phyloP scores from a whole-genome alignment of 179 eudicot species.

The Actinidia polygama region DNA sequence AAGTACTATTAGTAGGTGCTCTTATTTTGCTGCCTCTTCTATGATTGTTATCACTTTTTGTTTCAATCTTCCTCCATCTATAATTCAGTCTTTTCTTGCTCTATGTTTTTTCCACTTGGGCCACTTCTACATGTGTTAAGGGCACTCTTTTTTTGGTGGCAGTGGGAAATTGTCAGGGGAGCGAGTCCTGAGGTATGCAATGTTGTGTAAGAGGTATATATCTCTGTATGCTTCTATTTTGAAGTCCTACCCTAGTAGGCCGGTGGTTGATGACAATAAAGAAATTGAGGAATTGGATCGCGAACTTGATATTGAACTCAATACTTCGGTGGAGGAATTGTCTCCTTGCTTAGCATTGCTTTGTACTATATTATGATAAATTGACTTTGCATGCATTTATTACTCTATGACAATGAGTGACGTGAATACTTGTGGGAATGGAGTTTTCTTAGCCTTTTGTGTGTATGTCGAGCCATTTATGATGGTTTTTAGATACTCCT shows the following conservation, averaged over 20 bases:
- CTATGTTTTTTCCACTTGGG: not conserved
- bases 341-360: slow-evolving; percentile 9
- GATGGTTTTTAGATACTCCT: not conserved
- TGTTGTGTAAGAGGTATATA: slow-evolving; percentile 83
- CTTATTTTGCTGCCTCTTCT: too few species aligned
- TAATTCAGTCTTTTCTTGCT: too few species aligned
- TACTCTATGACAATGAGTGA: not conserved
- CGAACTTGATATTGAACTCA: slow-evolving; percentile 85
- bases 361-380: not conserved
- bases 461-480: not conserved
- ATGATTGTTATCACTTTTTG: too few species aligned
- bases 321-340: slow-evolving; percentile 94
- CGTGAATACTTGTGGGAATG: not conserved
- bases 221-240: slow-evolving; percentile 89
- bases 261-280: slow-evolving; percentile 68
- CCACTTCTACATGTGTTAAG: not conserved
- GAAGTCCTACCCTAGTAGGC: slow-evolving; percentile 69
- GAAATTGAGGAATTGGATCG: slow-evolving; percentile 83
- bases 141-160: slow-evolving; percentile 33
- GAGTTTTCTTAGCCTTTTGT: not conserved
- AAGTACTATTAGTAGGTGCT: not conserved
- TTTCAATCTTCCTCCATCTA: not conserved
- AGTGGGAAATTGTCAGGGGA: slow-evolving; percentile 97
- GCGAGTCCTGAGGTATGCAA: slow-evolving; percentile 79
- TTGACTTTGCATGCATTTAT: not conserved